Conservation (phyloP, 345 rosid genomes). For the Bretschneidera sinensis region DNA sequence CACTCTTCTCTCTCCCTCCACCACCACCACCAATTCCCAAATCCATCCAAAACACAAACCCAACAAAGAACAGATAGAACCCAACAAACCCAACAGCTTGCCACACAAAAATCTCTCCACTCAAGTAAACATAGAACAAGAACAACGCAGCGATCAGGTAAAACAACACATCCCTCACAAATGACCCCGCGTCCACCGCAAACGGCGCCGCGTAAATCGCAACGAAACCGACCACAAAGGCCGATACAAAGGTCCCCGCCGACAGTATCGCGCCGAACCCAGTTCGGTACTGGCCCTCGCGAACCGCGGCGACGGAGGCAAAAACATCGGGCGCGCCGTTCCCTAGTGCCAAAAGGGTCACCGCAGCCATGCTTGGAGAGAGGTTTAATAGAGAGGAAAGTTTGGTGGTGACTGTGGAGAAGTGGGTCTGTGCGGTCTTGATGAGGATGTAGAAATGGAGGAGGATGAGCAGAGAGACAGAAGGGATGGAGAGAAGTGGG, state of each 20-base stretch:
- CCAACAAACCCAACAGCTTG: constrained; percentile 87
- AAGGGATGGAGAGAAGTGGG: constrained; percentile 47
- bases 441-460: constrained; percentile 83
- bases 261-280: constrained; percentile 93
- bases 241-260: constrained; percentile 88
- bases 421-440: constrained; percentile 90
- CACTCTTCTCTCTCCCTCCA: constrained; percentile 19
- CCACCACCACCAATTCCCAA: constrained; percentile 37
- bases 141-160: constrained; percentile 65
- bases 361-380: constrained; percentile 90
- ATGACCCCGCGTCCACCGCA: constrained; percentile 58
- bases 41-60: constrained; percentile 95
- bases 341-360: constrained; percentile 87
- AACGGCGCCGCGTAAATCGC: constrained; percentile 91
- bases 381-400: constrained; percentile 63
- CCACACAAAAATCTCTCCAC: constrained; percentile 94
- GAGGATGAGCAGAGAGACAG: constrained; percentile 52
- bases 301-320: constrained; percentile 77
- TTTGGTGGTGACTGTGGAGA: constrained; percentile 83
- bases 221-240: constrained; percentile 90
- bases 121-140: constrained; percentile 82
- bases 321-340: constrained; percentile 96
- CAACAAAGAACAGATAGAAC: constrained; percentile 79
- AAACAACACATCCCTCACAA: constrained; percentile 80
- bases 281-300: constrained; percentile 76